Evolutionary conservation across 331 rosid species (phyloP).

Genomic region (Cydonia oblonga): DNA sequence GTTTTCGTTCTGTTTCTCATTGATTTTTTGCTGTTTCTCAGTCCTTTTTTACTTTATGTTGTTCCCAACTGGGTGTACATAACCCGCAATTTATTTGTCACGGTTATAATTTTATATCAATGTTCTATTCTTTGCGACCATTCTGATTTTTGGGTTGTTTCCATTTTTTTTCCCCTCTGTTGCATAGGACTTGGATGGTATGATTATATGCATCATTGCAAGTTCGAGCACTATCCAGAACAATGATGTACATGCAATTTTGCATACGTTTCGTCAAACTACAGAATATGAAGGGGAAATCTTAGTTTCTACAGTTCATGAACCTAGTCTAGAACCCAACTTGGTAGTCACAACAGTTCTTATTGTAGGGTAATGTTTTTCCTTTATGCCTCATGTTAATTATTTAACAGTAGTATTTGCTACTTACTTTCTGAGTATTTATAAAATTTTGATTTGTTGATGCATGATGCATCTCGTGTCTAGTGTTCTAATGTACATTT

Average conservation of each 20-base stretch:
- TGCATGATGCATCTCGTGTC: neutral
- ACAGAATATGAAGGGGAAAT: slow-evolving; percentile 48
- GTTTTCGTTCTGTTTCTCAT: neutral
- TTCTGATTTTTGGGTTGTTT: neutral
- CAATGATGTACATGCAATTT: slow-evolving; percentile 32
- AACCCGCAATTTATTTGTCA: neutral
- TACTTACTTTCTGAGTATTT: neutral
- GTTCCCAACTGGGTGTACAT: neutral
- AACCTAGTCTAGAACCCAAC: slow-evolving; percentile 68
- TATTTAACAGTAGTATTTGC: neutral
- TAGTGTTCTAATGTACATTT: slow-evolving; percentile 9
- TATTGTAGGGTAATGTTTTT: slow-evolving; percentile 49
- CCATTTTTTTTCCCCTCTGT: neutral
- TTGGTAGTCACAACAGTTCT: slow-evolving; percentile 64
- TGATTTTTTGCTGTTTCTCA: neutral
- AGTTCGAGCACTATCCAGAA: slow-evolving; percentile 38
- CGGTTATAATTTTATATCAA: neutral
- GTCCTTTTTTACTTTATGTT: neutral
- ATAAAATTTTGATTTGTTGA: neutral
- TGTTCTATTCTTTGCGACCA: neutral
- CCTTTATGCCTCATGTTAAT: neutral
- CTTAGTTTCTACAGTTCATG: slow-evolving; percentile 44
- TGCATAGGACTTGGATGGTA: slow-evolving; percentile 55
- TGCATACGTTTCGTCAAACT: slow-evolving; percentile 53
- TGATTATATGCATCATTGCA: slow-evolving; percentile 58